Conservation (phyloP, 345 rosid genomes). For the Schrenkiella parvula region DNA sequence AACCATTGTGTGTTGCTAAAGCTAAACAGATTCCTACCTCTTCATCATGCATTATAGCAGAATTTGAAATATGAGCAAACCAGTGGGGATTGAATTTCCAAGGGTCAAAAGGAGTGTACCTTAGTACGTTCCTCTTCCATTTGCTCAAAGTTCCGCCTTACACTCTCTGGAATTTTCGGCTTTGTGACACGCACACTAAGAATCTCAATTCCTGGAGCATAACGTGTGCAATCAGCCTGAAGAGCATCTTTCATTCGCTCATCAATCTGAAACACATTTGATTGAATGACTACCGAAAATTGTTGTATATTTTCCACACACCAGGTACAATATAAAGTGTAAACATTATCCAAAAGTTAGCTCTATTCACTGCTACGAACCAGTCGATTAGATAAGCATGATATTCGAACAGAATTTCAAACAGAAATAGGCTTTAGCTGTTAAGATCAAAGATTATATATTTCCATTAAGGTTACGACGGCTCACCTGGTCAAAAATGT, state of each 20-base stretch:
- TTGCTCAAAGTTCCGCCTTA: conserved; percentile 73
- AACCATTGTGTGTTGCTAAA: not conserved
- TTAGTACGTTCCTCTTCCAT: conserved; percentile 97
- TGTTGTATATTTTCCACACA: not conserved
- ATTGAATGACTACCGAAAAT: not conserved
- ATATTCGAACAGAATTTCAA: not conserved
- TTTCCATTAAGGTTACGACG: not conserved
- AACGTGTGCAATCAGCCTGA: conserved; percentile 82
- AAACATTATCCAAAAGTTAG: not conserved
- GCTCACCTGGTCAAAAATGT: conserved; percentile 86
- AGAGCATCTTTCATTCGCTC: conserved; percentile 97
- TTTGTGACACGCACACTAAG: conserved; percentile 91
- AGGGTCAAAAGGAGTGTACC: conserved; percentile 35
- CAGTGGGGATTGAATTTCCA: not conserved
- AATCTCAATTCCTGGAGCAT: conserved; percentile 93
- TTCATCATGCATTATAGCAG: not conserved
- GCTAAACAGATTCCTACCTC: not conserved
- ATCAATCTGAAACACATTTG: conserved; percentile 57
- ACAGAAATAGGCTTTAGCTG: not conserved
- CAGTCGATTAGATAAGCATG: not conserved
- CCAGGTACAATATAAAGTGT: not conserved
- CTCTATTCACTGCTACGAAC: not conserved
- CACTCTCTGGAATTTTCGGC: conserved; percentile 74
- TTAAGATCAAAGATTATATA: not conserved
- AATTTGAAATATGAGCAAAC: not conserved